Evolutionary conservation across 1,284 basidiomycete species (phyloP).

Genomic region (Ustilago vetiveriae): DNA sequence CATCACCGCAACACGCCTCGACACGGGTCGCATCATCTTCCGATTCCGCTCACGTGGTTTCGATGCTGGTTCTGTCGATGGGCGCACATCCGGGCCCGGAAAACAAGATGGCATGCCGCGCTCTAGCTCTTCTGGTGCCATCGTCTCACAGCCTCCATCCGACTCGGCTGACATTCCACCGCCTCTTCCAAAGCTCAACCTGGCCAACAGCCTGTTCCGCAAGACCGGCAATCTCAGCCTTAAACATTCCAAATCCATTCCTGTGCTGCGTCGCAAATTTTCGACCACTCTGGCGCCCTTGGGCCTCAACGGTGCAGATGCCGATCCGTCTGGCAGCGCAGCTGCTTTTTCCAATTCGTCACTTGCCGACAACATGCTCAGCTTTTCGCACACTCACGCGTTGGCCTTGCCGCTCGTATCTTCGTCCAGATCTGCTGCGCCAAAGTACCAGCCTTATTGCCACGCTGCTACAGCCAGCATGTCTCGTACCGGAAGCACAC

Average conservation of each 20-base stretch:
- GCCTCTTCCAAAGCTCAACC: conserved; percentile 2
- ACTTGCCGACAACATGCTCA: not conserved
- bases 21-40: conserved; percentile 48
- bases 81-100: not conserved
- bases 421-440: conserved; percentile 5
- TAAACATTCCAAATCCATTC: conserved; percentile 50
- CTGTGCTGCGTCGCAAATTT: conserved; percentile 42
- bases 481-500: conserved; percentile 39
- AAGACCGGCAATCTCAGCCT: conserved; percentile 43
- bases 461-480: conserved; percentile 13
- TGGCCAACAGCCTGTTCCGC: conserved; percentile 30
- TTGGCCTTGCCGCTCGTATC: conserved; percentile 12
- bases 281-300: conserved; percentile 18
- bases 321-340: not conserved
- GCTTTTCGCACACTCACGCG: not conserved
- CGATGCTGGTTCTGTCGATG: not conserved
- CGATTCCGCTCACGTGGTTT: conserved; percentile 42
- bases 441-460: not conserved
- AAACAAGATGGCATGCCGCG: conserved; percentile 33
- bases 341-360: not conserved
- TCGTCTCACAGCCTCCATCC: conserved; percentile 11
- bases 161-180: conserved; percentile 4
- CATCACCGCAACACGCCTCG: conserved; percentile 49
- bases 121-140: conserved; percentile 41
- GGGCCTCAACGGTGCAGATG: not conserved